phyloP scores from a whole-genome alignment of 78 protist genomes.

The Dictyostelium intermedium region DNA sequence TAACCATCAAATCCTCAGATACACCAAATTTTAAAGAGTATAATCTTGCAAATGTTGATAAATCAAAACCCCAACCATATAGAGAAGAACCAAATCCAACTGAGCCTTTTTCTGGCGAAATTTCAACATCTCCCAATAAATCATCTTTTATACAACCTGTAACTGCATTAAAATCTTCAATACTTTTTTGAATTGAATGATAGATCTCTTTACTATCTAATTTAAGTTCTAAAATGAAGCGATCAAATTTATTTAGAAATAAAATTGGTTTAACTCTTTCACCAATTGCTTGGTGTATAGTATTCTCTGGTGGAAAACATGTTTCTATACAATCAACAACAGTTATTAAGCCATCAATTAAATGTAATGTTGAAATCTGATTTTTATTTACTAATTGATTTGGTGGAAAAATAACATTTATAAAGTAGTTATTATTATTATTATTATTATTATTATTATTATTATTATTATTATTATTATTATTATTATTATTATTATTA shows the following conservation, averaged over 20 bases:
- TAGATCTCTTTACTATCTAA: slow-evolving; percentile 86
- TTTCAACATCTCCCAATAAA: slow-evolving; percentile 92
- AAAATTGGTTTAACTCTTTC: slow-evolving; percentile 88
- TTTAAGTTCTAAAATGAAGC: slow-evolving; percentile 75
- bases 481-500: too few species aligned
- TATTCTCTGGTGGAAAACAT: slow-evolving; percentile 90
- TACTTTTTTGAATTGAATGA: slow-evolving; percentile 22
- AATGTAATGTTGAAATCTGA: slow-evolving; percentile 72
- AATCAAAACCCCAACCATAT: slow-evolving; percentile 91
- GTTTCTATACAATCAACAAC: slow-evolving; percentile 96
- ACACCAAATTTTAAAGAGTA: slow-evolving; percentile 75
- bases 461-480: too few species aligned
- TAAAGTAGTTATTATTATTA: background rate
- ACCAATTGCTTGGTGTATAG: background rate
- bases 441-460: too few species aligned
- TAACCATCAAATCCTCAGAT: background rate
- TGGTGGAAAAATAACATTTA: background rate
- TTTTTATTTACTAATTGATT: background rate
- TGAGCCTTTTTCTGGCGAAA: slow-evolving; percentile 85
- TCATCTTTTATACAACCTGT: slow-evolving; percentile 76
- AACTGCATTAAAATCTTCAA: slow-evolving; percentile 93
- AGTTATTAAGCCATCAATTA: slow-evolving; percentile 95
- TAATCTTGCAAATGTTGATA: slow-evolving; percentile 59
- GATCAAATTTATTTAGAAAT: slow-evolving; percentile 88
- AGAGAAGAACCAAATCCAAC: slow-evolving; percentile 85